phyloP scores from a whole-genome alignment of 345 rosid species.

The Melastoma malabathricum region DNA sequence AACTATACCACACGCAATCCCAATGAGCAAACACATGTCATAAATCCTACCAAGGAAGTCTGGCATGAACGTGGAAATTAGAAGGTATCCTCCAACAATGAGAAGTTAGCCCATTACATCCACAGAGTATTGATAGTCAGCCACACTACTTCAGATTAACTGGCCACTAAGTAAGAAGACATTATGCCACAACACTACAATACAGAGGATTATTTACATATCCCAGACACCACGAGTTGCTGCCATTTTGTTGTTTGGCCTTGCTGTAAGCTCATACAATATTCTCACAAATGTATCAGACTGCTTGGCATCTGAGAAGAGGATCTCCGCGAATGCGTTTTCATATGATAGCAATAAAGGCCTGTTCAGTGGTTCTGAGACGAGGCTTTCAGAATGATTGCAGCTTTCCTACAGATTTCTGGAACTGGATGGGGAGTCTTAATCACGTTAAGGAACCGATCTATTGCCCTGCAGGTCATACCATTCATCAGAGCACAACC shows the following conservation, averaged over 20 bases:
- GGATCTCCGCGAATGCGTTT: conserved; percentile 84
- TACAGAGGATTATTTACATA: conserved; percentile 27
- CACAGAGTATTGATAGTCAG: too few relatives aligned
- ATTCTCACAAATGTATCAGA: conserved; percentile 92
- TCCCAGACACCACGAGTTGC: conserved; percentile 93
- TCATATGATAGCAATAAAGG: conserved; percentile 61
- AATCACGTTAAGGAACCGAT: conserved; percentile 79
- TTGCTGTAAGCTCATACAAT: conserved; percentile 73
- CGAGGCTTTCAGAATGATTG: conserved; percentile 83
- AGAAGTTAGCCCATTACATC: too few relatives aligned
- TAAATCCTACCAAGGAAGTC: too few relatives aligned
- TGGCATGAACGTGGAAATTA: too few relatives aligned
- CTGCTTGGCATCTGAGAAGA: conserved; percentile 69
- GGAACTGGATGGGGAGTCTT: conserved; percentile 80
- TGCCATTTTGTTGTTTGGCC: conserved; percentile 73
- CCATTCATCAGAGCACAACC: background rate
- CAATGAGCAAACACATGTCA: too few relatives aligned
- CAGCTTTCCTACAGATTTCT: conserved; percentile 89
- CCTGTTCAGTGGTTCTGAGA: conserved; percentile 85
- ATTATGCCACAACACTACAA: conserved; percentile 3
- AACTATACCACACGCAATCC: too few relatives aligned
- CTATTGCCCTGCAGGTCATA: conserved; percentile 59
- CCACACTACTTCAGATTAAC: too few relatives aligned
- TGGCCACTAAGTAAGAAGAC: background rate
- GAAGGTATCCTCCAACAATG: too few relatives aligned